phyloP scores from a whole-genome alignment of 2,329 filamentous ascomycete species.

The Allantophomopsis cytisporea region DNA sequence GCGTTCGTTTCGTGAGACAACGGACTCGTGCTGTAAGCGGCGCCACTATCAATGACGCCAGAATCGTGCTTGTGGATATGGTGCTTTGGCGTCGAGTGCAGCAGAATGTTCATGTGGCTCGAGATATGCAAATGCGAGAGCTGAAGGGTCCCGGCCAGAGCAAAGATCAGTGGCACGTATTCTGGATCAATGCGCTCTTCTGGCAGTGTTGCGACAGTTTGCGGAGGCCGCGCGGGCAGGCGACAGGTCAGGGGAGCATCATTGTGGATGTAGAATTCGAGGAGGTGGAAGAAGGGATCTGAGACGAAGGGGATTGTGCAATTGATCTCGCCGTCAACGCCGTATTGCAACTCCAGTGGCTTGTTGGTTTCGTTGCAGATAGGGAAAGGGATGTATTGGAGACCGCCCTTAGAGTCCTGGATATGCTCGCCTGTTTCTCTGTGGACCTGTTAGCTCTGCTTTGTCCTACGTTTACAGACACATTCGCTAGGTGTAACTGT shows the following conservation, averaged over 20 bases:
- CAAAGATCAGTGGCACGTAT: constrained; percentile 79
- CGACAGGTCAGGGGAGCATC: constrained; percentile 89
- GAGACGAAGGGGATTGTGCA: constrained; percentile 68
- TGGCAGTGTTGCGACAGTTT: constrained; percentile 24
- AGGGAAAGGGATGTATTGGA: constrained; percentile 87
- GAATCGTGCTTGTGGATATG: constrained; percentile 49
- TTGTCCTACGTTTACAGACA: too few species aligned
- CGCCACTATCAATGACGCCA: constrained; percentile 75
- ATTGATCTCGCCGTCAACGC: constrained; percentile 67
- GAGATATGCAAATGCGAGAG: constrained; percentile 81
- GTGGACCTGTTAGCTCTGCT: constrained; percentile 1
- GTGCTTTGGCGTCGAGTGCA: constrained; percentile 52
- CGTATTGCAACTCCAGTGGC: constrained; percentile 78
- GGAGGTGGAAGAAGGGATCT: constrained; percentile 74
- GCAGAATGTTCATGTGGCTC: constrained; percentile 77
- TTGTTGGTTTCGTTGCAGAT: constrained; percentile 76
- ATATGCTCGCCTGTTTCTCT: constrained; percentile 88
- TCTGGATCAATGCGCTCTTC: constrained; percentile 34
- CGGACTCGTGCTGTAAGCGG: constrained; percentile 74
- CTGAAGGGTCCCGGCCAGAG: constrained; percentile 79
- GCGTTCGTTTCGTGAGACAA: constrained; percentile 39
- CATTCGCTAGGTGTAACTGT: not conserved
- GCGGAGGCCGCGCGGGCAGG: constrained; percentile 61
- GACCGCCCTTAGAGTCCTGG: constrained; percentile 64
- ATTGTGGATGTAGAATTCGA: constrained; percentile 96